These are phyloP conservation scores for Dactylis glomerata DNA, from an alignment of 176 grass and related monocot genomes.

Conservation along the genomic window DNA sequence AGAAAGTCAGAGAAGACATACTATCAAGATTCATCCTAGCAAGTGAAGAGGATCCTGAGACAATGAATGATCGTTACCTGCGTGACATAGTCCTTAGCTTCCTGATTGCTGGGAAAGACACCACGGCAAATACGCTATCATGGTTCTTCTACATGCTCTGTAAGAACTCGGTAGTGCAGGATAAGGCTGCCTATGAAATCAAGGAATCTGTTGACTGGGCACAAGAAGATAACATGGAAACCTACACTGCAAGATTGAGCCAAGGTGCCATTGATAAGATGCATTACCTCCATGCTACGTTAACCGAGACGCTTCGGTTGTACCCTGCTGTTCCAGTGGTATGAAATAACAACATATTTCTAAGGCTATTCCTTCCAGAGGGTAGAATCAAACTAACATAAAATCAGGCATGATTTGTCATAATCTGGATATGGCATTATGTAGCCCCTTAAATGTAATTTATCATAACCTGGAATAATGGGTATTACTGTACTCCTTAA, in stretches of 20 bases:
- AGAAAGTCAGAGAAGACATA: constrained; percentile 58
- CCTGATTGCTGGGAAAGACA: constrained; percentile 73
- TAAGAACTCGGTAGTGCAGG: constrained; percentile 57
- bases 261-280: constrained; percentile 49
- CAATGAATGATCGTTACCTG: constrained; percentile 49
- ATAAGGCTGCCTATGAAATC: constrained; percentile 57
- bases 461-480: background rate
- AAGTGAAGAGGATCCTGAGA: constrained; percentile 46
- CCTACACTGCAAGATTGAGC: constrained; percentile 33
- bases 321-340: constrained; percentile 75
- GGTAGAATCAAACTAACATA: constrained; percentile 6
- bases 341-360: constrained; percentile 9
- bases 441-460: background rate
- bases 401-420: background rate
- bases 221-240: constrained; percentile 4
- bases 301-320: constrained; percentile 61
- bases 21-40: constrained; percentile 72
- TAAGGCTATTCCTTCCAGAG: background rate
- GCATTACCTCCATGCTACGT: constrained; percentile 54
- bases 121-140: constrained; percentile 58
- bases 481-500: background rate
- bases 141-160: constrained; percentile 85
- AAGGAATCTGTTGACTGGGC: constrained; percentile 20
- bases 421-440: background rate
- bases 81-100: constrained; percentile 80